phyloP scores from a whole-genome alignment of 768 basidiomycete genomes.

The Termitomyces sp. region DNA sequence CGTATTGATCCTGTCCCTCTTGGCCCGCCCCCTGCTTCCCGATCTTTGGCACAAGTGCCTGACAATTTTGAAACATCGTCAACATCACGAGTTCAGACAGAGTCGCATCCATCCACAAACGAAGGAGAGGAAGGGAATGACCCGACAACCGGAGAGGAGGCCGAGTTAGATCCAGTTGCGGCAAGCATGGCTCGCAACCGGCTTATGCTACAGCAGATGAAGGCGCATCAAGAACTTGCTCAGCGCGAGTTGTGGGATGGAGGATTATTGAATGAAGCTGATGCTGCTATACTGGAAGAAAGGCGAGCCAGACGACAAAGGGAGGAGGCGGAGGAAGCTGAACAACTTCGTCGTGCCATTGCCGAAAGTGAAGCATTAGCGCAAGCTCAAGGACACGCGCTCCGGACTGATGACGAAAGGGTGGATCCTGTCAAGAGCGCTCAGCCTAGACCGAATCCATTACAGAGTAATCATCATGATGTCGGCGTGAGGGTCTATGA shows the following conservation, averaged over 20 bases:
- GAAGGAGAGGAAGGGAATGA: neutral
- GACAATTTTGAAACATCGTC: slow-evolving; percentile 3
- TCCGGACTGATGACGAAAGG: slow-evolving; percentile 8
- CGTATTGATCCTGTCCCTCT: slow-evolving; percentile 8
- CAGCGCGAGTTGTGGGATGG: slow-evolving; percentile 52
- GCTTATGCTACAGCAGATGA: slow-evolving; percentile 56
- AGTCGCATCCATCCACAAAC: slow-evolving; percentile 10
- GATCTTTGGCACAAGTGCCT: slow-evolving; percentile 18
- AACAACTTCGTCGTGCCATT: slow-evolving; percentile 52
- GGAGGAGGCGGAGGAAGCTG: slow-evolving; percentile 50
- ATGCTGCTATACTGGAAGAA: slow-evolving; percentile 24
- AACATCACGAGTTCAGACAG: slow-evolving; percentile 15
- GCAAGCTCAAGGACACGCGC: slow-evolving; percentile 17
- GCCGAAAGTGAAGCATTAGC: slow-evolving; percentile 53
- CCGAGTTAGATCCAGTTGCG: slow-evolving; percentile 46
- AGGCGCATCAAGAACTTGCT: slow-evolving; percentile 60
- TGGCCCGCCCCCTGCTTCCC: slow-evolving; percentile 21
- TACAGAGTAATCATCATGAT: slow-evolving; percentile 1
- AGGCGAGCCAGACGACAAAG: slow-evolving; percentile 24
- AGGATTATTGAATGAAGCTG: slow-evolving; percentile 19
- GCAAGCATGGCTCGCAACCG: slow-evolving; percentile 65
- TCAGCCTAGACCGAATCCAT: neutral
- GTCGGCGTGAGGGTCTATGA: slow-evolving; percentile 53
- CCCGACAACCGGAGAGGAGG: neutral
- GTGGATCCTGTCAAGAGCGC: slow-evolving; percentile 13